A percentile compares a stretch with the other conserved stretches of the same genome.
These are phyloP conservation scores for Pythium scleroteichum DNA, from an alignment of 352 stramenopile genomes.

Conservation along the genomic window DNA sequence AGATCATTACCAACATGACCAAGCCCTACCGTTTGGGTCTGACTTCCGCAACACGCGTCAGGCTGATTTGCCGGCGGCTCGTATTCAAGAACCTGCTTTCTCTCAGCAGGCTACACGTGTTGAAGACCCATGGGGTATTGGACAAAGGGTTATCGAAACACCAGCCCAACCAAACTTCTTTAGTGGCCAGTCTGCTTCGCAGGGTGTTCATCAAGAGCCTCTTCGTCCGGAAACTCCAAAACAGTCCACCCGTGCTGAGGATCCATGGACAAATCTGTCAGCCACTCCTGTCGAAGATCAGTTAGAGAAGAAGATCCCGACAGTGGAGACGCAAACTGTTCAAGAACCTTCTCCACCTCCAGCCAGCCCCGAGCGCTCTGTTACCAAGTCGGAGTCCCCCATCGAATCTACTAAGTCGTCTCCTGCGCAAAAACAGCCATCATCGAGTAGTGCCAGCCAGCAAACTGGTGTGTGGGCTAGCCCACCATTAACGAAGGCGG, in stretches of 20 bases:
- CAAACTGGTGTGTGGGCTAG: constrained; percentile 46
- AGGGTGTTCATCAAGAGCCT: constrained; percentile 11
- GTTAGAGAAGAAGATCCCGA: background rate
- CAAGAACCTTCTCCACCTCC: background rate
- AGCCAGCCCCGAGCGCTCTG: constrained; percentile 20
- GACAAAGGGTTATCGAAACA: constrained; percentile 6
- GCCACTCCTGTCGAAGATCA: background rate
- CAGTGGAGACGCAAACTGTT: background rate
- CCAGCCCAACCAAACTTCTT: constrained; percentile 14
- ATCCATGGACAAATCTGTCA: constrained; percentile 21
- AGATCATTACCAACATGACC: constrained; percentile 27
- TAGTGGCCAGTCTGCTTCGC: background rate
- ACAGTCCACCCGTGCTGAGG: constrained; percentile 1
- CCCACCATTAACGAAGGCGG: constrained; percentile 9
- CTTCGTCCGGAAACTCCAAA: constrained; percentile 6
- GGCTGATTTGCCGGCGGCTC: constrained; percentile 13
- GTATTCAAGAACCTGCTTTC: constrained; percentile 18
- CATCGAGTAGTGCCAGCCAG: constrained; percentile 20
- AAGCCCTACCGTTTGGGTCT: constrained; percentile 48
- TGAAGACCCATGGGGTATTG: constrained; percentile 21
- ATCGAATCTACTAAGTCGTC: constrained; percentile 29
- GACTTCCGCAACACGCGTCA: constrained; percentile 52
- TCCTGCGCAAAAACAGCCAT: constrained; percentile 36
- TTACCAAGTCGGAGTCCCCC: constrained; percentile 22
- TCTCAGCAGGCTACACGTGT: constrained; percentile 9